These are phyloP conservation scores for Kodamaea kaohsiungensis DNA, from an alignment of 805 yeast genomes.

Conservation along the genomic window DNA sequence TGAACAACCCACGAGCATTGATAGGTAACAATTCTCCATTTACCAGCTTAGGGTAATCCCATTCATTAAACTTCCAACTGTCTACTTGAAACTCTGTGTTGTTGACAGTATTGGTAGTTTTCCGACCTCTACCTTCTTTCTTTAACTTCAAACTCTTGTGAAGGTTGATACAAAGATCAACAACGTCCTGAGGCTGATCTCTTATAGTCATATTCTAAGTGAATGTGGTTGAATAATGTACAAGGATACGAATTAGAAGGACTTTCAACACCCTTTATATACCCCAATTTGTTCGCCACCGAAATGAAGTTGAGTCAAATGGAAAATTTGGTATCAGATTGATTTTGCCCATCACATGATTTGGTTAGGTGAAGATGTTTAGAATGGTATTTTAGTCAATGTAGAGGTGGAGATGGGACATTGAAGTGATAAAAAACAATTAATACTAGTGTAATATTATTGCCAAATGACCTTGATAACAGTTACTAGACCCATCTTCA, in stretches of 20 bases:
- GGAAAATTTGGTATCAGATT: neutral
- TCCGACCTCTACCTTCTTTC: constrained; percentile 24
- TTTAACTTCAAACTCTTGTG: constrained; percentile 17
- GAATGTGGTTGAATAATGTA: neutral
- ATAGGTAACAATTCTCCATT: constrained; percentile 57
- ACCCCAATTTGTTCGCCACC: neutral
- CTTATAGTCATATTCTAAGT: neutral
- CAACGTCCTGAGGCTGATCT: constrained; percentile 18
- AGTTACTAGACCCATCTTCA: too few species aligned
- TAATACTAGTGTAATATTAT: too few species aligned
- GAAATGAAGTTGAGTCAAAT: neutral
- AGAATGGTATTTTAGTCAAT: too few species aligned
- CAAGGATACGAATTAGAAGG: neutral
- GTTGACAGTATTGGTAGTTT: constrained; percentile 14
- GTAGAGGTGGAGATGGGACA: too few species aligned
- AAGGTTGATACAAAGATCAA: constrained; percentile 16
- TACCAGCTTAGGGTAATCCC: constrained; percentile 67
- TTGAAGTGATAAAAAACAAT: too few species aligned
- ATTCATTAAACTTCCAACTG: constrained; percentile 85
- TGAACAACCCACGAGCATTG: constrained; percentile 84
- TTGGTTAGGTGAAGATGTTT: too few species aligned
- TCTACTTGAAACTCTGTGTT: constrained; percentile 13
- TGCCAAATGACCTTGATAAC: too few species aligned
- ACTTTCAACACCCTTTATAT: neutral
- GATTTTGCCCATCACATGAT: neutral